These are phyloP conservation scores for Kodamaea anthophila DNA, from an alignment of 1,139 yeast species.

Conservation along the genomic window DNA sequence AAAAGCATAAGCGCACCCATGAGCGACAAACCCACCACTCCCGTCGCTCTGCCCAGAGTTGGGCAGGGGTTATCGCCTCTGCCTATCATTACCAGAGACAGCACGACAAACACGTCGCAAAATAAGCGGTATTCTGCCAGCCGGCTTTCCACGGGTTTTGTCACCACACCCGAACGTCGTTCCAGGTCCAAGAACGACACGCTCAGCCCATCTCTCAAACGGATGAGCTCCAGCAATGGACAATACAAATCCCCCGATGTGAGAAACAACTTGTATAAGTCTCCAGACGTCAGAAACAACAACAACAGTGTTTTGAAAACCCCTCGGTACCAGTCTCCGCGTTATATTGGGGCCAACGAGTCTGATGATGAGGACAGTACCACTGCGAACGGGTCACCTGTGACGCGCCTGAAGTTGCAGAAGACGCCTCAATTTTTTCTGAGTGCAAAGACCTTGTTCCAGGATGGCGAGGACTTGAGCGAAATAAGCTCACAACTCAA, in stretches of 20 bases:
- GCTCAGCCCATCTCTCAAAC: slow-evolving; percentile 37
- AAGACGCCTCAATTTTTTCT: slow-evolving; percentile 39
- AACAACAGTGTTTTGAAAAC: slow-evolving; percentile 16
- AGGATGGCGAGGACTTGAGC: slow-evolving; percentile 25
- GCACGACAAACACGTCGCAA: too few species aligned
- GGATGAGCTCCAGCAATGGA: slow-evolving; percentile 24
- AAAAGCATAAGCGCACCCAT: too few species aligned
- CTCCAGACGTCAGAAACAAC: slow-evolving; percentile 33
- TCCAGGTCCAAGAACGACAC: slow-evolving; percentile 10
- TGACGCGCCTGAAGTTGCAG: slow-evolving; percentile 20
- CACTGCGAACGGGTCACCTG: slow-evolving; percentile 5
- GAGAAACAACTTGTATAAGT: slow-evolving; percentile 14
- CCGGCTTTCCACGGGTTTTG: slow-evolving; percentile 18
- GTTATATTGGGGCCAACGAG: slow-evolving; percentile 1
- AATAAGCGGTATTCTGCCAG: slow-evolving; percentile 6
- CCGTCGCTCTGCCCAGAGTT: slow-evolving; percentile 25
- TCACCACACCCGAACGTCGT: slow-evolving; percentile 28
- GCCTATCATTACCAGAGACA: neutral
- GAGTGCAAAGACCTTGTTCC: slow-evolving; percentile 33
- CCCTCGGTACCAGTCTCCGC: slow-evolving; percentile 5
- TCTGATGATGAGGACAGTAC: slow-evolving; percentile 5
- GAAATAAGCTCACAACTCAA: slow-evolving; percentile 38
- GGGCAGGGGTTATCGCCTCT: slow-evolving; percentile 2
- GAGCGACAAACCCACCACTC: slow-evolving; percentile 30
- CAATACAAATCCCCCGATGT: slow-evolving; percentile 5